Evolutionary conservation across 441 rosid species (phyloP).

Genomic region (Geranium incanum): DNA sequence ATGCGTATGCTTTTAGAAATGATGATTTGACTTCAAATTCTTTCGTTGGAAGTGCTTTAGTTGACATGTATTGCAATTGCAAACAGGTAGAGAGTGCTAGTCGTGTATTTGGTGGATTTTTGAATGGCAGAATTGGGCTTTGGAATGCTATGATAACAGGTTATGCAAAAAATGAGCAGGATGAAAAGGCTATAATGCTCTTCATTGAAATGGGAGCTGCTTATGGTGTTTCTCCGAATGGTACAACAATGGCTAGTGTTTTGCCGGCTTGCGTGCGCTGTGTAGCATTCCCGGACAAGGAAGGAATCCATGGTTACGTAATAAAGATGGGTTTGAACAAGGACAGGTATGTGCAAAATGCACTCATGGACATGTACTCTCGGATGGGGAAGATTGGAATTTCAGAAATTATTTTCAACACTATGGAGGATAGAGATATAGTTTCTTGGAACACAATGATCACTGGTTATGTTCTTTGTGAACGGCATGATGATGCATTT

Average conservation of each 20-base stretch:
- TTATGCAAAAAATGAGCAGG: conserved; percentile 64
- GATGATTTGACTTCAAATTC: conserved; percentile 51
- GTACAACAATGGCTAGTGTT: conserved; percentile 71
- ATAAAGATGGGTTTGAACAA: conserved; percentile 56
- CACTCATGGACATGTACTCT: conserved; percentile 74
- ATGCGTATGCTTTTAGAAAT: conserved; percentile 65
- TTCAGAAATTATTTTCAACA: conserved; percentile 46
- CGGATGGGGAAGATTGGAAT: conserved; percentile 54
- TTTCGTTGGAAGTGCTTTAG: conserved; percentile 78
- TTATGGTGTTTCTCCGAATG: conserved; percentile 52
- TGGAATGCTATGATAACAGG: conserved; percentile 96
- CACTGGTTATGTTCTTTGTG: conserved; percentile 53
- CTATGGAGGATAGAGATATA: conserved; percentile 55
- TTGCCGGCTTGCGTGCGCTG: conserved; percentile 64
- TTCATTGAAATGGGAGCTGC: conserved; percentile 62
- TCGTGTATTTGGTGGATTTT: conserved; percentile 45
- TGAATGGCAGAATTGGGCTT: conserved; percentile 41
- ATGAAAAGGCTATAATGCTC: conserved; percentile 52
- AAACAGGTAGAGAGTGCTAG: conserved; percentile 50
- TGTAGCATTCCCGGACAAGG: conserved; percentile 44
- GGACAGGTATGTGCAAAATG: conserved; percentile 67
- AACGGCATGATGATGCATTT: conserved; percentile 51
- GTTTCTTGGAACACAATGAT: conserved; percentile 89
- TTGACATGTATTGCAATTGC: conserved; percentile 90
- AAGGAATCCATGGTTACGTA: conserved; percentile 64